Conservation (phyloP, 345 rosid genomes). For the Eucalyptus sp. region DNA sequence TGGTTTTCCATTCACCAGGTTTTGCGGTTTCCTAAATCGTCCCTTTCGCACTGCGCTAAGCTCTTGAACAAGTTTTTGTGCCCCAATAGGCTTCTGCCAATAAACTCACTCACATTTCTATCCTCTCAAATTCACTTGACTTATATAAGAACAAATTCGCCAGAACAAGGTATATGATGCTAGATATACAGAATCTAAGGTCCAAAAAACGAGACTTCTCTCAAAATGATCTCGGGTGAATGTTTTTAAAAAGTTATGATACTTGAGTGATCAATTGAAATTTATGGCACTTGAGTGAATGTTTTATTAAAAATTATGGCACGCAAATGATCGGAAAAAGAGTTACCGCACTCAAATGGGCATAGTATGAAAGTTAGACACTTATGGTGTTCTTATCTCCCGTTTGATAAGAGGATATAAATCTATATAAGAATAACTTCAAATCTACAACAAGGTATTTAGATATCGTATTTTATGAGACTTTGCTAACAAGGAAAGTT, state of each 20-base stretch:
- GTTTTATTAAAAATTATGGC: too few relatives aligned
- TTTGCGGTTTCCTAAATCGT: not conserved
- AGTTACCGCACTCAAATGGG: fast-evolving
- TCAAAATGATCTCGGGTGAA: not conserved
- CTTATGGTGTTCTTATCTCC: not conserved
- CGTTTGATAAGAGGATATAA: not conserved
- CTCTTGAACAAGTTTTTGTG: not conserved
- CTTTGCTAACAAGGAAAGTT: not conserved
- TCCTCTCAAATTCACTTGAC: not conserved
- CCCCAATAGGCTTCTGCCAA: not conserved
- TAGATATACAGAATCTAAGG: not conserved
- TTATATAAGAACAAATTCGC: not conserved
- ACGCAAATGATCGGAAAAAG: fast-evolving
- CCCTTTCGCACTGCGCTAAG: not conserved
- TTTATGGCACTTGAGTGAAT: fast-evolving
- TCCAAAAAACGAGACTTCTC: not conserved
- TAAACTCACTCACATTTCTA: not conserved
- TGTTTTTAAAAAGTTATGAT: not conserved
- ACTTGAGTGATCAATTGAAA: too few relatives aligned
- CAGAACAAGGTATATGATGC: not conserved
- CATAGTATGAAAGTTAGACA: not conserved
- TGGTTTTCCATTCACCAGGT: not conserved
- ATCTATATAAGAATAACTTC: not conserved
- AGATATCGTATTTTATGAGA: not conserved
- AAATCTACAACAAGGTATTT: not conserved